Base-by-base conservation (phyloP, 2,329 filamentous ascomycete species). In the Nigrograna mackinnonii region DNA sequence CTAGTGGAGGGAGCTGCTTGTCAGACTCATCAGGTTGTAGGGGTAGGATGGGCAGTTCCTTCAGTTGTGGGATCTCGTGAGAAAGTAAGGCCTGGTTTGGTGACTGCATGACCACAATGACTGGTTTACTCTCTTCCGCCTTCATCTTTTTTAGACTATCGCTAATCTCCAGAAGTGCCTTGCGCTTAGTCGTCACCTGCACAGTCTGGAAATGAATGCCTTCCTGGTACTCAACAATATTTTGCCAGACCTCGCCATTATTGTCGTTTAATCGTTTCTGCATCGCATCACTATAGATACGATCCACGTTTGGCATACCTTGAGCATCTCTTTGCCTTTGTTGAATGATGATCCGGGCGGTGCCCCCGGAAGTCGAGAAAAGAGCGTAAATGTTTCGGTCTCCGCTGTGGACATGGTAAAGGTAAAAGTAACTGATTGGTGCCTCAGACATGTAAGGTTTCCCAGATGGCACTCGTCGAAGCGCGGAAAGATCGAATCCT, bases 311-410 rank as follows among this genome's bases (percentile, higher is more conserved):
- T 0, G 94, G 94, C 54, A 99, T 78, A 21, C 91, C 89, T 58
- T 95, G 87, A 5, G 83, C 79, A 54, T 96, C 91, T 54, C 85
- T 86, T 34, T 80, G 84, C 59, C 86, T 87, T 62, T 94, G 91
- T 26, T 96, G 78, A n/a, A 96, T 86, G 37, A 97, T 79, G 37
- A 99, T 82, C 57, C 96, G 83, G 0, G 91, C 94, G 57, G 94
- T 84, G 11, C 84, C 79, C 50, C 81, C 86, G 0, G 83, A 82
- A 0, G 90, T 92, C 0, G 92, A 97, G 68, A 99, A 96, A 4
- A 99, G 68, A 1, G 90, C 91, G 66, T 96, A 97, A 38, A 99
- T 86, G 60, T 99, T 91, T 24, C 90, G 82, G 44, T 99, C 92
- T 3, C 91, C 91, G 11, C 91, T 85, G 33, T 86, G 85, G 60